A percentile compares a stretch with the other conserved stretches of the same genome.
Evolutionary conservation across 352 stramenopile genomes (phyloP).

Genomic region (Phytophthora capsici): DNA sequence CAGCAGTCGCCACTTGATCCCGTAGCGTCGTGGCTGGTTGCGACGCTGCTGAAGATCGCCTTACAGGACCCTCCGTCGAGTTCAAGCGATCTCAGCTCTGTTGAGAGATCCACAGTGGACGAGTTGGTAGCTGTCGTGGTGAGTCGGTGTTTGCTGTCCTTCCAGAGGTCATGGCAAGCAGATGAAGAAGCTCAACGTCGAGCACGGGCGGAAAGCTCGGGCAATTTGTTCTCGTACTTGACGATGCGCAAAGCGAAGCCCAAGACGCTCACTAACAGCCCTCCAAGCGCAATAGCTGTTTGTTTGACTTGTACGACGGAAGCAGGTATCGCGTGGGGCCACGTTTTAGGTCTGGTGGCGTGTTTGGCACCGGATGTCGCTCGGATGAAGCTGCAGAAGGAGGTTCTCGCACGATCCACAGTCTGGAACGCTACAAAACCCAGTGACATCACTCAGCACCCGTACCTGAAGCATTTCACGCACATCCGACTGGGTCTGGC

Average conservation of each 20-base stretch:
- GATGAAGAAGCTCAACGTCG: constrained; percentile 47
- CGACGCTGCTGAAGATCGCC: constrained; percentile 41
- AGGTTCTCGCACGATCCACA: constrained; percentile 36
- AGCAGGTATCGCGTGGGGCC: constrained; percentile 27
- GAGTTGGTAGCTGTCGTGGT: constrained; percentile 17
- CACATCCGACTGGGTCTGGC: constrained; percentile 48
- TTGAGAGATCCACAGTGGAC: constrained; percentile 16
- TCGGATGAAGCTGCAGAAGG: constrained; percentile 42
- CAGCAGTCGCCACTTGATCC: constrained; percentile 21
- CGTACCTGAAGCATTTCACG: constrained; percentile 47
- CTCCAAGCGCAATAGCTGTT: constrained; percentile 7
- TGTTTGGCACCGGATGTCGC: constrained; percentile 23
- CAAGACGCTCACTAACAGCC: constrained; percentile 4
- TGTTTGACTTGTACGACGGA: constrained; percentile 26
- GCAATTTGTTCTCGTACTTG: constrained; percentile 61
- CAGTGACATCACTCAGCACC: constrained; percentile 37
- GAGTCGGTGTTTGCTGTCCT: constrained; percentile 29
- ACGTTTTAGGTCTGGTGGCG: constrained; percentile 27
- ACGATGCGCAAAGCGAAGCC: constrained; percentile 32
- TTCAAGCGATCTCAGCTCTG: constrained; percentile 19
- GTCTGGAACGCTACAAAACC: constrained; percentile 32
- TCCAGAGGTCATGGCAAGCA: constrained; percentile 57
- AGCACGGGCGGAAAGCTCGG: constrained; percentile 30
- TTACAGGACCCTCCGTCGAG: constrained; percentile 24
- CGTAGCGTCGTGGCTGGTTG: constrained; percentile 57